Evolutionary conservation across 441 rosid species (phyloP), one percentile per base, ranked within the genome.

Genomic region (Jatropha multifida): DNA sequence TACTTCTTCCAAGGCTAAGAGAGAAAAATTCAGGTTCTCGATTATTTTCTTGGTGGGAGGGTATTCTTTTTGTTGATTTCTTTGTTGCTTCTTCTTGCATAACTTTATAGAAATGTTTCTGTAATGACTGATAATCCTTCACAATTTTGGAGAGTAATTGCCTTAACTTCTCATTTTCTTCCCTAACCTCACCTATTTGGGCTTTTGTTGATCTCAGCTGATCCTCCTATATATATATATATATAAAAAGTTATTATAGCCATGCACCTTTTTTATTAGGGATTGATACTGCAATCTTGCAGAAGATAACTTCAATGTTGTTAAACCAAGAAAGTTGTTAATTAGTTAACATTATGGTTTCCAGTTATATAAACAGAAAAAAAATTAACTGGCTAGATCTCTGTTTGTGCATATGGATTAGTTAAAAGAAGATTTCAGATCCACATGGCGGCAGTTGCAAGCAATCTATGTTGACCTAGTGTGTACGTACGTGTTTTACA

Each of bases 141-240:
- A 63, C 76, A 49, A 86, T 78, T 44, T 79, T 83, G 73, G 84
- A 79, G 75, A 93, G 72, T 63, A 86, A 70, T 56, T 80, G 74
- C 79, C 88, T 92, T 55, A 93, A 84, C 69, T 90, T 89, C 77
- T 83, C 81, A 27, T 93, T 93, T 78, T 92, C 97, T 77, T 90
- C 93, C 74, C 78, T 86, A 52, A 83, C 94, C 71, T 85, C 91
- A 20, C 85, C 90, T 84, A 92, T 89, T 83, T 90, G 88, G 3
- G 88, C 83, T 84, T 84, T 85, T 18, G 89, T 77, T 26, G 85
- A 83, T 51, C 86, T 89, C 68, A 94, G 83, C 74, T 79, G 80
- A 66, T 78, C 84, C 37, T 83, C 90, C 92, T 87, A 52, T 3
- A 52, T 2, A 51, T 12, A 49, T 12, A 51, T 12, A 51, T 51